phyloP scores from a whole-genome alignment of 352 stramenopile genomes.

The Elongisporangium anandrum region DNA sequence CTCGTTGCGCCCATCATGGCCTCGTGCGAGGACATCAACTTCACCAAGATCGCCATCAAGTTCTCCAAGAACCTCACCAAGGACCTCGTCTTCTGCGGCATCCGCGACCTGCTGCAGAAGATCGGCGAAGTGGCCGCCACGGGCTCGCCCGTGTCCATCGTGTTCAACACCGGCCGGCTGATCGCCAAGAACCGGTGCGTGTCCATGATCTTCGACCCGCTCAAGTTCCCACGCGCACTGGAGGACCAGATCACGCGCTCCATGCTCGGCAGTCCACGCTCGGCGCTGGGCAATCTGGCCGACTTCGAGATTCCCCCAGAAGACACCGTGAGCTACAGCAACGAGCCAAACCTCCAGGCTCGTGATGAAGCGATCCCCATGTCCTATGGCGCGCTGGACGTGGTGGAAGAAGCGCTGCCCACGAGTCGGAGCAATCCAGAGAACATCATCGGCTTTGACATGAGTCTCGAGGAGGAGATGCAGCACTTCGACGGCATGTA shows the following conservation, averaged over 20 bases:
- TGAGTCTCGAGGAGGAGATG: slow-evolving; percentile 53
- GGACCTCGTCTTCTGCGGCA: slow-evolving; percentile 60
- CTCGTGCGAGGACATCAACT: slow-evolving; percentile 76
- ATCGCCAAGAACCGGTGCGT: slow-evolving; percentile 76
- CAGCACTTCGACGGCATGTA: slow-evolving; percentile 38
- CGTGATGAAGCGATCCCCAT: slow-evolving; percentile 11
- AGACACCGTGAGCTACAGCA: slow-evolving; percentile 16
- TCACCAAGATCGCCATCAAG: slow-evolving; percentile 82
- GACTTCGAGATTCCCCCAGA: slow-evolving; percentile 59
- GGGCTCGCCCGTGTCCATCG: slow-evolving; percentile 50
- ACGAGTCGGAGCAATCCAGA: slow-evolving; percentile 50
- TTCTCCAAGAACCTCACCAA: slow-evolving; percentile 73
- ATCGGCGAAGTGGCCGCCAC: slow-evolving; percentile 58
- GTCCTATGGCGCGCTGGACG: slow-evolving; percentile 29
- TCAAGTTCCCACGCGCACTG: slow-evolving; percentile 49
- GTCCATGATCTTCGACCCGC: slow-evolving; percentile 65
- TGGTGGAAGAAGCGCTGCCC: slow-evolving; percentile 25
- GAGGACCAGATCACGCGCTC: slow-evolving; percentile 58
- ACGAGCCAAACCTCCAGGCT: slow-evolving; percentile 7
- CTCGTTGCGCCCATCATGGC: slow-evolving; percentile 23
- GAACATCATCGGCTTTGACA: slow-evolving; percentile 36
- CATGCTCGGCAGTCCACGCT: slow-evolving; percentile 40
- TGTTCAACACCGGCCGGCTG: slow-evolving; percentile 60
- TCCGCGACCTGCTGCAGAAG: slow-evolving; percentile 70
- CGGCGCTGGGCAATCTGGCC: slow-evolving; percentile 37